Conservation (phyloP, 202 grass and related monocot genomes). For the Sporobolus alterniflorus region DNA sequence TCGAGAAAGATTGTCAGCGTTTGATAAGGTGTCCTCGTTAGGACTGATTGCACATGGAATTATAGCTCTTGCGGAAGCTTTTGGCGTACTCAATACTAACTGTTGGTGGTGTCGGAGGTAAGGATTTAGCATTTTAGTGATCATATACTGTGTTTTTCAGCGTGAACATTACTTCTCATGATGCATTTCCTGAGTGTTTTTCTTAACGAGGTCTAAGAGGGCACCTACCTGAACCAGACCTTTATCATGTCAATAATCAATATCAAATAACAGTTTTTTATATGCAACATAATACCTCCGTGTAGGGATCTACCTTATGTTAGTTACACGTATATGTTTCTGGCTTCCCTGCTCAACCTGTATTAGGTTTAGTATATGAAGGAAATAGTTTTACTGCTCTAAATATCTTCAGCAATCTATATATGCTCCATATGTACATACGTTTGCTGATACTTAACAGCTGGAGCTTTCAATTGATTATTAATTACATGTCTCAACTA, state of each 20-base stretch:
- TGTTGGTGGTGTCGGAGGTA: slow-evolving; percentile 84
- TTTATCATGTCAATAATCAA: not conserved
- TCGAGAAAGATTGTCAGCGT: slow-evolving; percentile 59
- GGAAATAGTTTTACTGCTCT: not conserved
- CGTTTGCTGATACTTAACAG: not conserved
- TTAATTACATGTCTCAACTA: not conserved
- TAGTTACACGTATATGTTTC: not conserved
- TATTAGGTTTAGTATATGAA: not conserved
- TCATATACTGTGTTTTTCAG: not conserved
- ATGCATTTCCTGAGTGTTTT: not conserved
- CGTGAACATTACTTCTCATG: not conserved
- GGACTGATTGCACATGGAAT: slow-evolving; percentile 65
- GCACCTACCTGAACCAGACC: not conserved
- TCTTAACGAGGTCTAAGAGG: not conserved
- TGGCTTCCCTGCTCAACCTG: not conserved
- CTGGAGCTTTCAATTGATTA: not conserved
- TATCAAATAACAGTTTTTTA: not conserved
- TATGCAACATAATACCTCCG: not conserved
- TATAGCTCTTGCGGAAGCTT: slow-evolving; percentile 73
- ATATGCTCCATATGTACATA: not conserved
- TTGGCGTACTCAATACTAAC: slow-evolving; percentile 74
- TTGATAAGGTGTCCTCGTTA: slow-evolving; percentile 73
- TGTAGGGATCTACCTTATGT: not conserved
- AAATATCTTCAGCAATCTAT: not conserved
- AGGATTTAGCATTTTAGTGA: not conserved